These are phyloP conservation scores for Suzukiozyma palmioleophila DNA, from an alignment of 1,139 yeast species.

Conservation along the genomic window DNA sequence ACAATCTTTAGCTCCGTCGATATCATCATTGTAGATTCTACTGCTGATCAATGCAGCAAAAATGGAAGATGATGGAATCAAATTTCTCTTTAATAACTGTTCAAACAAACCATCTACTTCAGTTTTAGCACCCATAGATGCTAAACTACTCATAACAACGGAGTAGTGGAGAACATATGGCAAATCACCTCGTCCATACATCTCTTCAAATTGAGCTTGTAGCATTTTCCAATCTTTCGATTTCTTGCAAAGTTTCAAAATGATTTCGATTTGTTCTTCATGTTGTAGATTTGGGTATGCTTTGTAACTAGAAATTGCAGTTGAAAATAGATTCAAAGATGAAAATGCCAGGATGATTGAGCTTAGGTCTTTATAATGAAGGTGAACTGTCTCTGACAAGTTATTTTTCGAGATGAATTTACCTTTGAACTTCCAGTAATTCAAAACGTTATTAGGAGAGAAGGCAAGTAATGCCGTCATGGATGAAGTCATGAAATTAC, in stretches of 20 bases:
- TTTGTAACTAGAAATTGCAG: constrained; percentile 24
- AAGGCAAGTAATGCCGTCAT: constrained; percentile 15
- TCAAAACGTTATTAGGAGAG: constrained; percentile 18
- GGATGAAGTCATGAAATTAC: constrained; percentile 21
- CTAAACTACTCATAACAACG: constrained; percentile 60
- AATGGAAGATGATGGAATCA: constrained; percentile 46
- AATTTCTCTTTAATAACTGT: constrained; percentile 42
- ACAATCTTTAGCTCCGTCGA: constrained; percentile 28
- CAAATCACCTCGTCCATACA: constrained; percentile 53
- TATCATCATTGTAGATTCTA: constrained; percentile 42
- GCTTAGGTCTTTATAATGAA: constrained; percentile 23
- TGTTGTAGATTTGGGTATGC: constrained; percentile 21
- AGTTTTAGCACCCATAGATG: constrained; percentile 50
- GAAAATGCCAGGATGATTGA: constrained; percentile 27
- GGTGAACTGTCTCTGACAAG: not conserved
- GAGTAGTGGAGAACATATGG: constrained; percentile 60
- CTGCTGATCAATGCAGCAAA: constrained; percentile 47
- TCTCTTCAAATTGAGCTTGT: constrained; percentile 57
- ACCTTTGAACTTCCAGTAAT: constrained; percentile 25
- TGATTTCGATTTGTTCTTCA: constrained; percentile 40
- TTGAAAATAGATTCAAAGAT: constrained; percentile 16
- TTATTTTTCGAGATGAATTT: constrained; percentile 5
- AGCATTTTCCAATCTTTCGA: constrained; percentile 55
- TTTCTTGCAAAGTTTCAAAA: constrained; percentile 48
- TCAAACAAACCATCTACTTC: constrained; percentile 51